phyloP scores from a whole-genome alignment of 352 stramenopile species.

The Globisporangium cederbergense region DNA sequence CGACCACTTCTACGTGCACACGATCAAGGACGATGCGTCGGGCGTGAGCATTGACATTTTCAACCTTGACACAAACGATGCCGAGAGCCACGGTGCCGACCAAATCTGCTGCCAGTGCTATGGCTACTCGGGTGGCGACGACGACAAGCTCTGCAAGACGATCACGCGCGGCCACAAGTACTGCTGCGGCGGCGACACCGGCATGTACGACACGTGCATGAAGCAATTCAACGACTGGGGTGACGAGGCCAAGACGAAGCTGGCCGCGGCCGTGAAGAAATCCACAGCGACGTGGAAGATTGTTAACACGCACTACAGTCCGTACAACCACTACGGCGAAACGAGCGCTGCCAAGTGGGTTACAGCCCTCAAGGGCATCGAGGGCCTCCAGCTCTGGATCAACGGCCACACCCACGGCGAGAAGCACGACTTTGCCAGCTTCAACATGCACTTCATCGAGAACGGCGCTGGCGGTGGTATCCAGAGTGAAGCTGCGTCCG shows the following conservation, averaged over 20 bases:
- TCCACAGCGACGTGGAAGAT: constrained; percentile 84
- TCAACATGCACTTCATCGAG: constrained; percentile 69
- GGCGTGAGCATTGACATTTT: constrained; percentile 81
- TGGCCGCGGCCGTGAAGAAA: constrained; percentile 38
- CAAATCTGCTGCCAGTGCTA: constrained; percentile 86
- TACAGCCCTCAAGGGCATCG: constrained; percentile 25
- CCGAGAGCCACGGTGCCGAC: constrained; percentile 51
- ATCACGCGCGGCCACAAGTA: constrained; percentile 41
- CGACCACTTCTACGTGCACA: constrained; percentile 82
- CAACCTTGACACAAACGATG: constrained; percentile 83
- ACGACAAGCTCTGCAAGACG: constrained; percentile 43
- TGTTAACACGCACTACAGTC: constrained; percentile 82
- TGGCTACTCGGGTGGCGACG: constrained; percentile 53
- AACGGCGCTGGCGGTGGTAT: constrained; percentile 83
- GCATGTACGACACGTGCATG: constrained; percentile 59
- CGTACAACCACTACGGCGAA: constrained; percentile 68
- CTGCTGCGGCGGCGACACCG: constrained; percentile 47
- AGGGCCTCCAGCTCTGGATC: constrained; percentile 64
- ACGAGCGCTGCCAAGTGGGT: constrained; percentile 50
- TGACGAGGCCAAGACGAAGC: constrained; percentile 59
- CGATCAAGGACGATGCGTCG: constrained; percentile 37
- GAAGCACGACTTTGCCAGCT: constrained; percentile 62
- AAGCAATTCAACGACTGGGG: constrained; percentile 62
- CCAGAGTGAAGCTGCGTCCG: constrained; percentile 70
- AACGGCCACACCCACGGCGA: constrained; percentile 77